A percentile compares a stretch with the other conserved stretches of the same genome.
phyloP scores from a whole-genome alignment of 306 rosid species.

The Ziziphus jujuba region DNA sequence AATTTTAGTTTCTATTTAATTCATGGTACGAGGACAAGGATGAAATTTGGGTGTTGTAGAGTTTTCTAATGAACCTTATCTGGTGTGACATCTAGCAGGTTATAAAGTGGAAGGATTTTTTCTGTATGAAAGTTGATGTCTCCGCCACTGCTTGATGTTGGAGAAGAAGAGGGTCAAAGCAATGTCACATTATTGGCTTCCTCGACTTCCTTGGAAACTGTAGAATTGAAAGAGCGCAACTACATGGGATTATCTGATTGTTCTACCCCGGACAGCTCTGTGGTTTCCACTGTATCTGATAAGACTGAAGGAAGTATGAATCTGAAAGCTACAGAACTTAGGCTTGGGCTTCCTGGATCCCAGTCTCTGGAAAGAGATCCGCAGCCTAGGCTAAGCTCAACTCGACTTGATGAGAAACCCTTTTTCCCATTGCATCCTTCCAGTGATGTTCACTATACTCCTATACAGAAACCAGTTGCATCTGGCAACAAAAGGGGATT shows the following conservation, averaged over 20 bases:
- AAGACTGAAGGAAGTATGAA: constrained; percentile 53
- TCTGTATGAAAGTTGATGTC: constrained; percentile 51
- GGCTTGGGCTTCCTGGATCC: constrained; percentile 89
- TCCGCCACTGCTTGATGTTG: constrained; percentile 54
- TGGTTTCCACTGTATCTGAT: constrained; percentile 38
- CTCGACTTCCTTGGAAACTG: constrained; percentile 50
- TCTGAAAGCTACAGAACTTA: constrained; percentile 79
- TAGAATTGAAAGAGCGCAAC: constrained; percentile 63
- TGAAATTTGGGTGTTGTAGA: constrained; percentile 1
- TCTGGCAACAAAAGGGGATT: constrained; percentile 83
- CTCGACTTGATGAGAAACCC: constrained; percentile 60
- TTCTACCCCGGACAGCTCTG: constrained; percentile 68
- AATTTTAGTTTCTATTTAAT: neutral
- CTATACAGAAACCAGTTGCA: constrained; percentile 49
- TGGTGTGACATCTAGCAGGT: constrained; percentile 27
- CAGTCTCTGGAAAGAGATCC: constrained; percentile 68
- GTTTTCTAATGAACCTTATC: neutral
- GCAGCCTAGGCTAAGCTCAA: constrained; percentile 43
- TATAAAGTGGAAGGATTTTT: constrained; percentile 1
- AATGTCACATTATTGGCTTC: constrained; percentile 63
- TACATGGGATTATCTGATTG: constrained; percentile 83
- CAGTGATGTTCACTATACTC: constrained; percentile 47
- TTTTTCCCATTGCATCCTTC: constrained; percentile 60
- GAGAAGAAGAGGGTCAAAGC: constrained; percentile 65
- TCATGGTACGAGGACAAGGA: neutral